Conservation (phyloP, 345 rosid species). For the Lagerstroemia speciosa region DNA sequence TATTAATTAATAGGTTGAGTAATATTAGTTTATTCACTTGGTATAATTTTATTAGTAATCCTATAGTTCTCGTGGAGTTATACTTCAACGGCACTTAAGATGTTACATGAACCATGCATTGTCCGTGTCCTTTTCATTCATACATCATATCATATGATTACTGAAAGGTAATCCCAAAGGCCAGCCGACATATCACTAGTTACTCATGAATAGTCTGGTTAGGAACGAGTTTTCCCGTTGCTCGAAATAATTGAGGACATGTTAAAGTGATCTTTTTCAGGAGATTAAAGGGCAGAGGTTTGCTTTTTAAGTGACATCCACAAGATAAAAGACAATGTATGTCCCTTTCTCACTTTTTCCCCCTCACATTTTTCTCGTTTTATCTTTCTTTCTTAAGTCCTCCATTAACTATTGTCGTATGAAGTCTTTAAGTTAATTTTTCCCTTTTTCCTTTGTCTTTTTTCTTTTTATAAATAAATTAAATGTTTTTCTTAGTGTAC, state of each 20-base stretch:
- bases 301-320: background rate
- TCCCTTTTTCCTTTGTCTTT: background rate
- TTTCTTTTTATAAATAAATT: background rate
- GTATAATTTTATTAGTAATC: too few species aligned
- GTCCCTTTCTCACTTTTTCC: slow-evolving; percentile 8
- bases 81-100: too few species aligned
- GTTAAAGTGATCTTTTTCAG: background rate
- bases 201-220: too few species aligned
- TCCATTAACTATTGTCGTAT: background rate
- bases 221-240: background rate
- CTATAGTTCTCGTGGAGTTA: too few species aligned
- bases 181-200: too few species aligned
- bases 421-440: background rate
- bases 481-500: background rate
- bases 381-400: background rate
- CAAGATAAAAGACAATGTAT: background rate
- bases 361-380: slow-evolving; percentile 4
- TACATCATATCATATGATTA: too few species aligned
- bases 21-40: too few species aligned
- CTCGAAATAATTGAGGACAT: background rate
- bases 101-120: too few species aligned
- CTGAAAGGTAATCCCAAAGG: too few species aligned
- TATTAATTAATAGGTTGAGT: too few species aligned
- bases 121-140: too few species aligned
- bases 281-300: background rate